Conservation (phyloP, 2,329 filamentous ascomycete species). For the Chaetomium sp. region DNA sequence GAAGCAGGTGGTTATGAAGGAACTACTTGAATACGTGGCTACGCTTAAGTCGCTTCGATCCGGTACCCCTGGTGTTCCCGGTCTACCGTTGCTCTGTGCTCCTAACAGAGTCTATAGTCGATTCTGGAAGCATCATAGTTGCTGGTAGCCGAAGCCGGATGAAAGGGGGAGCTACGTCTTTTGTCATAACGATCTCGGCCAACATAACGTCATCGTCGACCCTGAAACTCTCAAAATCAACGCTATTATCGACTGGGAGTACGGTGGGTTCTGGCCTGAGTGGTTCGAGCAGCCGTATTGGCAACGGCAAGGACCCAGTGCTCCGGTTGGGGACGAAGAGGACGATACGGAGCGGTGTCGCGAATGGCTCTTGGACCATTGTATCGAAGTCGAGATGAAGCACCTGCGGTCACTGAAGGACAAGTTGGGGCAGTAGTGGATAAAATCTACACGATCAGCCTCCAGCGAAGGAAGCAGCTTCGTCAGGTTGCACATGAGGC, state of each 20-base stretch:
- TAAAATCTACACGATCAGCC: too few relatives aligned
- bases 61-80: constrained; percentile 6
- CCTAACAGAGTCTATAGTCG: background rate
- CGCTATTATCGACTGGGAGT: background rate
- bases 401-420: too few relatives aligned
- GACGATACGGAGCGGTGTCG: background rate
- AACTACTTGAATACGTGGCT: constrained; percentile 1
- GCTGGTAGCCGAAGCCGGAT: background rate
- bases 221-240: background rate
- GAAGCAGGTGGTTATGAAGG: constrained; percentile 3
- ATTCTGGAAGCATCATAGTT: background rate
- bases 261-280: background rate
- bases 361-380: too few relatives aligned
- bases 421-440: too few relatives aligned
- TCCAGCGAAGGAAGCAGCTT: too few relatives aligned
- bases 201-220: background rate
- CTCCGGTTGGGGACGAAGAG: background rate
- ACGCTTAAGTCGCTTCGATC: constrained; percentile 9
- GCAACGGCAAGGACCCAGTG: background rate
- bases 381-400: too few relatives aligned
- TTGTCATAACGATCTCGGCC: background rate
- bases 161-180: background rate
- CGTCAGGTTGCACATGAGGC: too few relatives aligned
- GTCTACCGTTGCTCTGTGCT: background rate
- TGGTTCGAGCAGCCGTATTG: background rate